Evolutionary conservation across 2,329 filamentous ascomycete species (phyloP), one percentile per base, ranked within the genome.

Genomic region (Pseudofabraea citricarpa): DNA sequence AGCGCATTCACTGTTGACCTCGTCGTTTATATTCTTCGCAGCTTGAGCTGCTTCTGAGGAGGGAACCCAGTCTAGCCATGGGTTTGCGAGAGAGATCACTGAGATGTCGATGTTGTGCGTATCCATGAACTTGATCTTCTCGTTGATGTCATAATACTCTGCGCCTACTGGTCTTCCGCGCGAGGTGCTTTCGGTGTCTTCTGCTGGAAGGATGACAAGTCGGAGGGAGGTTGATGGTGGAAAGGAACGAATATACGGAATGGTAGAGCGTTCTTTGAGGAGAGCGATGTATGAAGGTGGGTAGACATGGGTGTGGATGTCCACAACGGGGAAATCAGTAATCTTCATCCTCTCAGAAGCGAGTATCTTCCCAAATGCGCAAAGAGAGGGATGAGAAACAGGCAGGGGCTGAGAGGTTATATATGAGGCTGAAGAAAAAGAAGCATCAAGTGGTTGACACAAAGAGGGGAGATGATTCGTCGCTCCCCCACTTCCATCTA

Each of bases 81-180:
- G 90, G 59, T 96, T 96, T 12, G 90, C 90, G 18, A 95, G 79
- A 1, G 87, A 93, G 50, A 96, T 81, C 40, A 95, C 86, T 1
- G 87, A 93, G 51, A 85, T 81, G 63, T 85, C 77, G 61, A 96
- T 95, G 41, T 70, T 70, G 66, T 96, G 90, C 13, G 74, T 77
- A 62, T 89, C 75, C 90, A 96, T 96, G 68, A 96, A 95, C 38
- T 79, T 74, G 12, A 95, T 73, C 60, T 95, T 96, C 55, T 87
- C 75, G 13, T 72, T 68, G 45, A 95, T 82, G 35, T 88, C 87
- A 49, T 83, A 87, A 71, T 91, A 96, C 56, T 90, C 87, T 1
- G 80, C 72, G 18, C 89, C 91, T 33, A 96, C 79, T 3, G 90
- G 90, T 3, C 90, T 81, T 27, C 90, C 90, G 3, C 87, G 83